Evolutionary conservation across 176 grass and related monocot species (phyloP).

Genomic region (Pontederia paniculata): DNA sequence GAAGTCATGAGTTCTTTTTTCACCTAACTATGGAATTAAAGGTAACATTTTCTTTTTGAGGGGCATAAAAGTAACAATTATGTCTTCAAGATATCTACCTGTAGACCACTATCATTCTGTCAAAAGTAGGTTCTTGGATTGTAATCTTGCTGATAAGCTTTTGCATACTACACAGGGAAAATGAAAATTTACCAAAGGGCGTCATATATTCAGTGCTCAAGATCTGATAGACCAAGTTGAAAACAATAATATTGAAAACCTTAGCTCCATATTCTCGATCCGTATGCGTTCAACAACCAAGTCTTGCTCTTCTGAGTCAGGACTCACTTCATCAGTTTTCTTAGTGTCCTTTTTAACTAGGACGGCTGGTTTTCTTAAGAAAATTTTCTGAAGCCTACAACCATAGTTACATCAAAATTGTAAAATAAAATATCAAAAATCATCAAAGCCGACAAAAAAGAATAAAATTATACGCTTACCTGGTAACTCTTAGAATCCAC

Average conservation of each 20-base stretch:
- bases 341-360: constrained; percentile 39
- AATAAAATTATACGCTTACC: too few species aligned
- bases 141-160: constrained; percentile 54
- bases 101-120: constrained; percentile 92
- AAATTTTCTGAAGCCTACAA: constrained; percentile 52
- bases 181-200: not conserved
- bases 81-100: constrained; percentile 26
- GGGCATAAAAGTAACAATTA: not conserved
- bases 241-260: constrained; percentile 28
- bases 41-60: too few species aligned
- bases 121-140: constrained; percentile 96
- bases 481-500: too few species aligned
- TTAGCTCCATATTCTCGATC: constrained; percentile 85
- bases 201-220: not conserved
- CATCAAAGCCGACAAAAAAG: too few species aligned
- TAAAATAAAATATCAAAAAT: too few species aligned
- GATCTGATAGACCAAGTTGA: not conserved
- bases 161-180: constrained; percentile 32
- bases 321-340: constrained; percentile 45
- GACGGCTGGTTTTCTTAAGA: constrained; percentile 30
- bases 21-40: too few species aligned
- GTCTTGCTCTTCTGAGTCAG: constrained; percentile 34
- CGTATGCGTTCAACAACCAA: constrained; percentile 70
- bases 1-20: too few species aligned
- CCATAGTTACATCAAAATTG: not conserved